These are phyloP conservation scores for Colletotrichum chrysophilum DNA, from an alignment of 2,329 filamentous ascomycete species.

Conservation along the genomic window DNA sequence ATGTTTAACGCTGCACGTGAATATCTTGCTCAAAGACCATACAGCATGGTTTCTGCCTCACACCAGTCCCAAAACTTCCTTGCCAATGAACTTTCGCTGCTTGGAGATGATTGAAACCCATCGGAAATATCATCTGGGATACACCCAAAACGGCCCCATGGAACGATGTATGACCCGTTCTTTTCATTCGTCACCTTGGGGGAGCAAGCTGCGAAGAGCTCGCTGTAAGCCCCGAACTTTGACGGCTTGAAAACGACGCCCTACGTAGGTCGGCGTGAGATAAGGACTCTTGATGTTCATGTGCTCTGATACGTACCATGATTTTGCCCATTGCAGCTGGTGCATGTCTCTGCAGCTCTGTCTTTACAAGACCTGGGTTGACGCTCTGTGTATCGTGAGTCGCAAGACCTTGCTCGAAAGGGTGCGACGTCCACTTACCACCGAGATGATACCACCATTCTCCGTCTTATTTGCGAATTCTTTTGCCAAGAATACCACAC, in stretches of 20 bases:
- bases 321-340: conserved; percentile 23
- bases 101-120: neutral
- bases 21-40: too few relatives aligned
- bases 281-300: accelerated
- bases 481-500: conserved; percentile 32
- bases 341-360: conserved; percentile 35
- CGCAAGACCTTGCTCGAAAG: neutral
- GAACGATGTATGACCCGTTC: conserved; percentile 25
- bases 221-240: conserved; percentile 49
- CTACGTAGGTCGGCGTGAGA: neutral
- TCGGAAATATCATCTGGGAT: neutral
- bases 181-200: conserved; percentile 45
- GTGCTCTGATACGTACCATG: neutral
- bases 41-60: neutral
- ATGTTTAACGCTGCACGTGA: too few relatives aligned
- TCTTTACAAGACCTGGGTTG: conserved; percentile 44
- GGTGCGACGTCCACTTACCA: neutral
- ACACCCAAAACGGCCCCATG: neutral
- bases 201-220: conserved; percentile 51
- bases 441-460: conserved; percentile 23
- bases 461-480: conserved; percentile 32
- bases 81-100: neutral
- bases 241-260: neutral
- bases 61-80: neutral
- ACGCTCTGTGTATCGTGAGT: conserved; percentile 22